A percentile compares a stretch with the other conserved stretches of the same genome.
Evolutionary conservation across 2,329 filamentous ascomycete genomes (phyloP).

Genomic region (Colletotrichum somersetense): DNA sequence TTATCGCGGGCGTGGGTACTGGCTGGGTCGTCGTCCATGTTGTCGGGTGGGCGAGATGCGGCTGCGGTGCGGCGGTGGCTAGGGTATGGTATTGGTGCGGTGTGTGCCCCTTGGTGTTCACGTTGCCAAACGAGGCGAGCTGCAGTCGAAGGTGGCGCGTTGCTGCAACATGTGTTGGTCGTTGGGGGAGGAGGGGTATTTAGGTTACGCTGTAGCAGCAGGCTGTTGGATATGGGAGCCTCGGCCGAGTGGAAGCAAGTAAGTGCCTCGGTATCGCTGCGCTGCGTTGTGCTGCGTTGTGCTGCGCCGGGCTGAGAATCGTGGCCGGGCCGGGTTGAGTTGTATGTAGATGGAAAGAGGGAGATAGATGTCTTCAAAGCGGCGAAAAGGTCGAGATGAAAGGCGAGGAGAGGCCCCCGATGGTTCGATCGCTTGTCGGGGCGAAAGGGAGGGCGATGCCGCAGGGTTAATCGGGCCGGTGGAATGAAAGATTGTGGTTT

Average conservation of each 20-base stretch:
- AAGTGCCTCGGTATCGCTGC: constrained; percentile 2
- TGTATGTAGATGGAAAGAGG: constrained; percentile 6
- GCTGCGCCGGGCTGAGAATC: neutral
- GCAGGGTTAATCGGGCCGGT: neutral
- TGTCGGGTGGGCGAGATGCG: constrained; percentile 21
- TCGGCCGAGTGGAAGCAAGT: neutral
- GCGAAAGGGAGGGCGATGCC: neutral
- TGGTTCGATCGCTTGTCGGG: neutral
- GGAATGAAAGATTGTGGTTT: neutral
- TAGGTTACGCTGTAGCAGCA: constrained; percentile 21
- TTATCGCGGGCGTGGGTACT: constrained; percentile 18
- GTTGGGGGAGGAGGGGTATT: neutral
- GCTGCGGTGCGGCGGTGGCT: neutral
- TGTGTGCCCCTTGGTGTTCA: neutral
- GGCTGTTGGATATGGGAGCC: constrained; percentile 25
- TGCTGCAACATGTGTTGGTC: constrained; percentile 37
- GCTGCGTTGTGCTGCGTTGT: too few relatives aligned
- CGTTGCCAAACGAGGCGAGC: constrained; percentile 34
- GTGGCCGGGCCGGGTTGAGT: constrained; percentile 4
- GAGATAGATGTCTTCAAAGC: neutral
- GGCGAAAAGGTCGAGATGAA: neutral
- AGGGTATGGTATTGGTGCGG: neutral
- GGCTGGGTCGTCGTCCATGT: constrained; percentile 23
- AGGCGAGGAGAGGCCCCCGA: neutral
- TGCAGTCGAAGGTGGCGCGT: constrained; percentile 36